A percentile compares a stretch with the other conserved stretches of the same genome.
Conservation (phyloP, 2,329 filamentous ascomycete species). For the Exserohilum rostratum region DNA sequence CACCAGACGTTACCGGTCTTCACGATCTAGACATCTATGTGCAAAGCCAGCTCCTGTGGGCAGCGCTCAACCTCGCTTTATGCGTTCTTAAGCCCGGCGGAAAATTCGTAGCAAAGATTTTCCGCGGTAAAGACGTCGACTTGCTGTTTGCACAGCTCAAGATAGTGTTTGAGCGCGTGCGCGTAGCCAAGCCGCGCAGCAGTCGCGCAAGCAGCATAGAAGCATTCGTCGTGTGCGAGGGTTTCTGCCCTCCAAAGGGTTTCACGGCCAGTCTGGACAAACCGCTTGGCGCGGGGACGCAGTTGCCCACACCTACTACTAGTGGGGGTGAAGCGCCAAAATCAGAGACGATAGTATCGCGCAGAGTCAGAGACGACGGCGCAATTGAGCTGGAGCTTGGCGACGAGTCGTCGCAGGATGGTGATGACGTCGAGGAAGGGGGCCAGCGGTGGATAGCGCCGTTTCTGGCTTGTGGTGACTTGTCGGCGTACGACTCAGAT, state of each 20-base stretch:
- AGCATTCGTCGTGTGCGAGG: conserved; percentile 93
- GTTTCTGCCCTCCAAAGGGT: conserved; percentile 79
- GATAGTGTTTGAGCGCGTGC: conserved; percentile 84
- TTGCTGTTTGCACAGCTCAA: conserved; percentile 92
- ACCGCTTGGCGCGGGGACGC: conserved; percentile 70
- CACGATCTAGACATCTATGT: conserved; percentile 99
- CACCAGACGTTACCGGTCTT: conserved; percentile 93
- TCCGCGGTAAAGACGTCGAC: conserved; percentile 93
- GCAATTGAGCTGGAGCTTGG: conserved; percentile 55
- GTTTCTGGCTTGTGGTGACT: conserved; percentile 95
- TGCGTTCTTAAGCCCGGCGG: conserved; percentile 92
- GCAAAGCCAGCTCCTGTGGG: conserved; percentile 92
- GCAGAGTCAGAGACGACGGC: conserved; percentile 53
- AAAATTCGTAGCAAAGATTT: conserved; percentile 98
- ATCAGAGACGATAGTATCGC: conserved; percentile 27
- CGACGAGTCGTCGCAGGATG: conserved; percentile 50
- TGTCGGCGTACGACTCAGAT: conserved; percentile 94
- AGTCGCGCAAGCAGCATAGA: conserved; percentile 96
- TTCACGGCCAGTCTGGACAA: conserved; percentile 78
- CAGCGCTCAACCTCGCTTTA: conserved; percentile 88
- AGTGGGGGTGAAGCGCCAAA: conserved; percentile 1
- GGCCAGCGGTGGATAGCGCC: conserved; percentile 84
- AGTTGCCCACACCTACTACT: conserved; percentile 51
- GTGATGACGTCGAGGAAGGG: conserved; percentile 46
- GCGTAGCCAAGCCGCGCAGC: conserved; percentile 91